These are phyloP conservation scores for Bretschneidera sinensis DNA, from an alignment of 345 rosid species.

Conservation along the genomic window DNA sequence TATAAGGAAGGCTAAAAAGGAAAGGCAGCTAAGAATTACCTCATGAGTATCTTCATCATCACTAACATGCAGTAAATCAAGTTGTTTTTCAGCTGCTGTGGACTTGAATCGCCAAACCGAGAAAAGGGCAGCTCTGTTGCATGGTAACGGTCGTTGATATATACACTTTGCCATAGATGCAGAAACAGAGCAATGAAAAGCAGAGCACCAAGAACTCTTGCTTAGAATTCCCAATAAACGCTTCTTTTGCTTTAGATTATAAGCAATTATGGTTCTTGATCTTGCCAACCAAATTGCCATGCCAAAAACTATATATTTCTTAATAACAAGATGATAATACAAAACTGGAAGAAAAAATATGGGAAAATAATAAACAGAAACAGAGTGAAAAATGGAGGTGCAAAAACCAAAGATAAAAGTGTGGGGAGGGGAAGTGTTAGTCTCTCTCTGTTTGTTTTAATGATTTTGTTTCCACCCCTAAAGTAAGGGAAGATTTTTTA, in stretches of 20 bases:
- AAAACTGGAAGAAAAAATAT: neutral
- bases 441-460: no score
- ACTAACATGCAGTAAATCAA: slow-evolving; percentile 21
- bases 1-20: neutral
- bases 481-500: slow-evolving; percentile 26
- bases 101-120: slow-evolving; percentile 30
- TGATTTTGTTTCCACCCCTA: no score
- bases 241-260: slow-evolving; percentile 22
- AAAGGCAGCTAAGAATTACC: slow-evolving; percentile 18
- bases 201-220: slow-evolving; percentile 2
- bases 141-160: neutral
- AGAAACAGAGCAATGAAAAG: neutral
- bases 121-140: slow-evolving; percentile 9
- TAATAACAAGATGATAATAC: neutral
- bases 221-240: slow-evolving; percentile 13
- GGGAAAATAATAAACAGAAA: no score
- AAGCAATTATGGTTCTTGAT: slow-evolving; percentile 30
- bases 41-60: slow-evolving; percentile 31
- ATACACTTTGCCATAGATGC: slow-evolving; percentile 3
- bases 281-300: slow-evolving; percentile 45
- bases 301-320: no score
- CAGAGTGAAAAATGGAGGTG: neutral
- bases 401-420: neutral
- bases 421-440: neutral
- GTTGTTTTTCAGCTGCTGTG: slow-evolving; percentile 32